Evolutionary conservation across 192 early-diverging fungal genomes (phyloP).

Genomic region (Podila clonocystis): DNA sequence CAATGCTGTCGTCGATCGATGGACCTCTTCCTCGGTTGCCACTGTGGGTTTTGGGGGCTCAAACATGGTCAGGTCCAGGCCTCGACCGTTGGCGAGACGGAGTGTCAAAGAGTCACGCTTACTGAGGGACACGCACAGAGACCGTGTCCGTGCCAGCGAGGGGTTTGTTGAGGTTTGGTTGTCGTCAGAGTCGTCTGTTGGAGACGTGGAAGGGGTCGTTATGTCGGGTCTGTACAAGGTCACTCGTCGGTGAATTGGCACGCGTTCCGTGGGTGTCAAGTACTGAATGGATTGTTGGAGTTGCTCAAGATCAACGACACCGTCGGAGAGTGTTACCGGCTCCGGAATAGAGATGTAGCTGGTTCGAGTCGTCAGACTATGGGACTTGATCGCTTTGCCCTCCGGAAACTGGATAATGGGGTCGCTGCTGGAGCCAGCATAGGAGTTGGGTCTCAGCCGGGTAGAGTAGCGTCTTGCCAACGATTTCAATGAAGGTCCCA

Average conservation of each 20-base stretch:
- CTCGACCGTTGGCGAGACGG: conserved; percentile 29
- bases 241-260: conserved; percentile 34
- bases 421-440: conserved; percentile 35
- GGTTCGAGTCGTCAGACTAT: background rate
- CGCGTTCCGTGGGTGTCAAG: conserved; percentile 6
- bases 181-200: background rate
- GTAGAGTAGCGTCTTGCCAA: conserved; percentile 40
- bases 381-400: background rate
- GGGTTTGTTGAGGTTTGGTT: background rate
- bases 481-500: conserved; percentile 34
- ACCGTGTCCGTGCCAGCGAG: background rate
- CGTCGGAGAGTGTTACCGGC: background rate
- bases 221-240: conserved; percentile 38
- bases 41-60: background rate
- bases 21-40: background rate
- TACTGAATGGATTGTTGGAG: background rate
- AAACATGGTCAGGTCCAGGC: conserved; percentile 8
- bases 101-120: conserved; percentile 12
- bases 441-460: conserved; percentile 30
- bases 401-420: conserved; percentile 13
- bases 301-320: conserved; percentile 17
- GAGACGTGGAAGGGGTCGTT: conserved; percentile 2
- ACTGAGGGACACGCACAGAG: background rate
- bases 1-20: background rate
- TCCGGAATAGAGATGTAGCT: background rate